Evolutionary conservation across 352 stramenopile genomes (phyloP).

Genomic region (Pythium coloratum): DNA sequence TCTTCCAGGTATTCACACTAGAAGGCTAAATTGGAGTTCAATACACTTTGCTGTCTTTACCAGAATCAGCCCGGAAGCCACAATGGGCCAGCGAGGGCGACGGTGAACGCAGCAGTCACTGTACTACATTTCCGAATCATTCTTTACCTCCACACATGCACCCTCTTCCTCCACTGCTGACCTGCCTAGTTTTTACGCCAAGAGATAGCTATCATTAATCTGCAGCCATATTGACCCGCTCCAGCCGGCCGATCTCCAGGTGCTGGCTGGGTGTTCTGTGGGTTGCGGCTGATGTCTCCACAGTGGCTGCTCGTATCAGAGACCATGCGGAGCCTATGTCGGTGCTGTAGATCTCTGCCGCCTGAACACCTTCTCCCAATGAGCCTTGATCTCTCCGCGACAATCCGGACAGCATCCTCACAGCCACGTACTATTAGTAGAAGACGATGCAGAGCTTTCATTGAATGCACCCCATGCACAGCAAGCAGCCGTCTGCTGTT

Average conservation of each 20-base stretch:
- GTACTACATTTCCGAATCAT: no score
- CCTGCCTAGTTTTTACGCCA: no score
- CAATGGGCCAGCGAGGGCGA: no score
- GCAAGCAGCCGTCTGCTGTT: not conserved
- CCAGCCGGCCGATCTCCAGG: not conserved
- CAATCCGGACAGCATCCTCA: not conserved
- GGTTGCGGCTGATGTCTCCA: not conserved
- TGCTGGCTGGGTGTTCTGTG: not conserved
- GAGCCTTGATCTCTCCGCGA: not conserved
- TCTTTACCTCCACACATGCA: no score
- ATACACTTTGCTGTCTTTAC: no score
- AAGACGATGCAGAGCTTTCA: not conserved
- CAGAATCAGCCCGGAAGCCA: no score
- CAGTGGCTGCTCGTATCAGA: not conserved
- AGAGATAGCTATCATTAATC: no score
- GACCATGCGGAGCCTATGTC: not conserved
- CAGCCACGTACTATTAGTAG: not conserved
- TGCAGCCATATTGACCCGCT: not conserved
- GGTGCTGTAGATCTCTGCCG: not conserved
- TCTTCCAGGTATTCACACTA: constrained; percentile 83
- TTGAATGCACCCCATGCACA: not conserved
- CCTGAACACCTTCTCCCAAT: not conserved
- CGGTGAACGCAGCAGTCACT: no score
- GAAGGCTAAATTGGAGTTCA: not conserved
- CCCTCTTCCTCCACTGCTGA: no score